These are phyloP conservation scores for Talaromyces liani DNA, from an alignment of 495 filamentous ascomycete genomes.

Conservation along the genomic window DNA sequence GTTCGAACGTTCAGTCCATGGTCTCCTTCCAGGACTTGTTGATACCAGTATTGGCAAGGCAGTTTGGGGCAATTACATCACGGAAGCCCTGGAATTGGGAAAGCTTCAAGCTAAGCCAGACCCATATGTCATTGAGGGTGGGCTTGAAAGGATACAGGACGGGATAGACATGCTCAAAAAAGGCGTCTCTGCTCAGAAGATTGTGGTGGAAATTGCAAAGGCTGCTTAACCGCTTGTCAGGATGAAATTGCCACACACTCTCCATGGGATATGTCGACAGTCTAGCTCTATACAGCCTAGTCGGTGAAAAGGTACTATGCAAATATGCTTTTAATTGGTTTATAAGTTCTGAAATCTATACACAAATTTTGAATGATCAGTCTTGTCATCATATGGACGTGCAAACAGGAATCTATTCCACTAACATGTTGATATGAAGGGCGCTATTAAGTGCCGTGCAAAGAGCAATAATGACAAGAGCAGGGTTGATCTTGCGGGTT, in stretches of 20 bases:
- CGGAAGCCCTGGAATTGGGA: slow-evolving; percentile 21
- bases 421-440: slow-evolving; percentile 30
- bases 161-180: slow-evolving; percentile 23
- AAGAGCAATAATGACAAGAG: slow-evolving; percentile 22
- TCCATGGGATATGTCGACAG: background rate
- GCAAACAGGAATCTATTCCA: background rate
- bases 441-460: slow-evolving; percentile 26
- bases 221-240: background rate
- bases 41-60: slow-evolving; percentile 19
- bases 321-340: background rate
- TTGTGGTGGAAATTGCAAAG: slow-evolving; percentile 13
- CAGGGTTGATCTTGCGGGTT: slow-evolving; percentile 23
- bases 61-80: slow-evolving; percentile 34
- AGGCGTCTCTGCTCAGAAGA: slow-evolving; percentile 30
- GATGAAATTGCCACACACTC: background rate
- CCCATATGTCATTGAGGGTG: slow-evolving; percentile 24
- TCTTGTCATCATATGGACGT: background rate
- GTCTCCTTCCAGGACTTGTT: background rate
- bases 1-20: background rate
- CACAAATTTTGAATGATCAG: background rate
- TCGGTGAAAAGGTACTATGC: background rate
- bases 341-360: slow-evolving; percentile 13
- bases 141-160: slow-evolving; percentile 27
- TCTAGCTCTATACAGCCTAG: background rate
- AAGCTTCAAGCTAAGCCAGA: slow-evolving; percentile 21